These are phyloP conservation scores for Scytalidium lignicola DNA, from an alignment of 2,329 filamentous ascomycete genomes.

Conservation along the genomic window DNA sequence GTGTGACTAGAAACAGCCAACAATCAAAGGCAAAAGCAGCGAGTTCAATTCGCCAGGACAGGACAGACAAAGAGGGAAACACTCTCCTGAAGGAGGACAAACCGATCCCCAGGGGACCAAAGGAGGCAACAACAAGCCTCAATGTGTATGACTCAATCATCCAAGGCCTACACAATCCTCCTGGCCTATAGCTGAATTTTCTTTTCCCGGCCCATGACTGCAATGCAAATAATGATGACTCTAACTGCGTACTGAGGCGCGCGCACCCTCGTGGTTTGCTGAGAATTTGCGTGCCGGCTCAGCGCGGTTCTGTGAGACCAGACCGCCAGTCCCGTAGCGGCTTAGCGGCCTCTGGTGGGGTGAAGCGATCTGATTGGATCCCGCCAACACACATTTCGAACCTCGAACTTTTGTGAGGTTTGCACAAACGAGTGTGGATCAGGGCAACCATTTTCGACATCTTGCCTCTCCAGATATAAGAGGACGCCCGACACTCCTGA, in stretches of 20 bases:
- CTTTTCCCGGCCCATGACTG: neutral
- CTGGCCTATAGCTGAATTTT: neutral
- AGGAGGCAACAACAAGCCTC: neutral
- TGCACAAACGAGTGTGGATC: neutral
- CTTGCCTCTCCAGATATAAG: neutral
- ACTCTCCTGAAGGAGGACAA: neutral
- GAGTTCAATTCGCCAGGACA: neutral
- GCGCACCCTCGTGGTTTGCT: neutral
- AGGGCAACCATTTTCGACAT: neutral
- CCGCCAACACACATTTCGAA: slow-evolving; percentile 3
- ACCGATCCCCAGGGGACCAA: too few relatives aligned
- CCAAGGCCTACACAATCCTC: neutral
- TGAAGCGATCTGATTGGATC: slow-evolving; percentile 7
- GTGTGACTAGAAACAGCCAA: neutral
- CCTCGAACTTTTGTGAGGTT: slow-evolving; percentile 9
- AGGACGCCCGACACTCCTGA: neutral
- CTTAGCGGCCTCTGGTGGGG: neutral
- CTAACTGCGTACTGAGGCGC: neutral
- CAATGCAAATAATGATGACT: neutral
- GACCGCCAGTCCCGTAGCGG: neutral
- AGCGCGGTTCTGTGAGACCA: neutral
- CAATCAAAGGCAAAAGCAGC: neutral
- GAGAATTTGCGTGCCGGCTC: neutral
- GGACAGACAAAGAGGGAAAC: neutral
- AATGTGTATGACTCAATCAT: neutral